phyloP scores from a whole-genome alignment of 2,329 filamentous ascomycete species.

The Cladophialophora psammophila region DNA sequence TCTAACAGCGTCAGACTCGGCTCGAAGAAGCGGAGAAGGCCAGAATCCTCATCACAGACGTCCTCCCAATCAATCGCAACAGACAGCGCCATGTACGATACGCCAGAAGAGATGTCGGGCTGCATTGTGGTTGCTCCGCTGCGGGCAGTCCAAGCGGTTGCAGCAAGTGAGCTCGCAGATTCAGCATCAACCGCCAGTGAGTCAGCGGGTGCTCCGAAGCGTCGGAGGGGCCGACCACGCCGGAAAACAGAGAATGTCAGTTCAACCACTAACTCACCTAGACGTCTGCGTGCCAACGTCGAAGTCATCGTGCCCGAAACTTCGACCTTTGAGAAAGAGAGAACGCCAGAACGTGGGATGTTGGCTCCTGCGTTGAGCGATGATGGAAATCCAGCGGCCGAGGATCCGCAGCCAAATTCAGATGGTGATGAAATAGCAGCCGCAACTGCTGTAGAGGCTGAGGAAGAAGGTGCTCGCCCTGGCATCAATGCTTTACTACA shows the following conservation, averaged over 20 bases:
- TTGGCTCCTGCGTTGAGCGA: not conserved
- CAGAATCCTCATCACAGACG: conserved; percentile 18
- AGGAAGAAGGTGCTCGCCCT: not conserved
- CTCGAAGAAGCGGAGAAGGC: conserved; percentile 27
- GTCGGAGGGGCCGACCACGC: conserved; percentile 20
- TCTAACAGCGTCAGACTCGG: conserved; percentile 14
- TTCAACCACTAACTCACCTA: not conserved
- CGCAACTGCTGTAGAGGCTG: not conserved
- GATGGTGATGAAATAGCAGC: not conserved
- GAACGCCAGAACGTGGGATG: not conserved
- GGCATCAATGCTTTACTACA: conserved; percentile 31
- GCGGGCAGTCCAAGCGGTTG: conserved; percentile 10
- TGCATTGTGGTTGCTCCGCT: conserved; percentile 26
- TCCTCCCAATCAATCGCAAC: conserved; percentile 14
- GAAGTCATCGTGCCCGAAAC: conserved; percentile 13
- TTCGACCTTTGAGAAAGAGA: not conserved
- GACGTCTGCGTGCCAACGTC: not conserved
- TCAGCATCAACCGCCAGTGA: not conserved
- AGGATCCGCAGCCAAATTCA: not conserved
- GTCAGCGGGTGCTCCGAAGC: conserved; percentile 13
- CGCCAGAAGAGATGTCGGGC: conserved; percentile 22
- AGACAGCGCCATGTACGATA: not conserved
- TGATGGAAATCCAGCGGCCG: not conserved
- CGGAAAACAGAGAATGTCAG: conserved; percentile 3
- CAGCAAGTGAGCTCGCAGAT: not conserved